These are phyloP conservation scores for Coemansia sp. DNA, from an alignment of 371 early-diverging fungal species.

Conservation along the genomic window DNA sequence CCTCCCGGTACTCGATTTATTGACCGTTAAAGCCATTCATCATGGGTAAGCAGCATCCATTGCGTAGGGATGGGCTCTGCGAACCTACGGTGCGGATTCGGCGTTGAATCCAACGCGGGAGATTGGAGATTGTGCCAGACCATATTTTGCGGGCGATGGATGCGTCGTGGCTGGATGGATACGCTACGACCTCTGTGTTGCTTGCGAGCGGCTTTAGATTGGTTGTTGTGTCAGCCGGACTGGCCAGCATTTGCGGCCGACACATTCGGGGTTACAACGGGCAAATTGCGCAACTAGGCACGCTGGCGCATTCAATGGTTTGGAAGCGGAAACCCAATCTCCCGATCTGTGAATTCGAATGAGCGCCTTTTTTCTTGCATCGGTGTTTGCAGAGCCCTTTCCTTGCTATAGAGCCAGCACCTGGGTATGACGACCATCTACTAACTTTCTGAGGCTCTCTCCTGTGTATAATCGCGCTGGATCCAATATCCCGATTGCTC, in stretches of 20 bases:
- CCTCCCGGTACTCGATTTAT: conserved; percentile 30
- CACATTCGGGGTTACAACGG: too few species aligned
- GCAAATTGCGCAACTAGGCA: too few species aligned
- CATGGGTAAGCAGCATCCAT: conserved; percentile 42
- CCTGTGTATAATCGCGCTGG: too few species aligned
- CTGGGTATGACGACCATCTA: too few species aligned
- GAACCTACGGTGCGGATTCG: neutral
- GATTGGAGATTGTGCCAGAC: neutral
- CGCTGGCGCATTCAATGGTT: too few species aligned
- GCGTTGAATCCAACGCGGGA: neutral
- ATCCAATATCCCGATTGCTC: too few species aligned
- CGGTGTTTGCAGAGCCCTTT: too few species aligned
- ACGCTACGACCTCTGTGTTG: neutral
- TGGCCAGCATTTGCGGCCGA: neutral
- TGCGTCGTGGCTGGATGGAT: neutral
- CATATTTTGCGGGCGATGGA: neutral
- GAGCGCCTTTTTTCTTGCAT: neutral
- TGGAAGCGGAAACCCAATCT: too few species aligned
- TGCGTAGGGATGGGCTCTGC: neutral
- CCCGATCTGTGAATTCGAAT: too few species aligned
- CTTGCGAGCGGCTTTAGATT: too few species aligned
- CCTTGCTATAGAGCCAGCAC: too few species aligned
- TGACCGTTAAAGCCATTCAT: conserved; percentile 22
- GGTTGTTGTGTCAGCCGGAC: neutral
- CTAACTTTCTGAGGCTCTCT: too few species aligned